A percentile compares a stretch with the other conserved stretches of the same genome.
Evolutionary conservation across 2,329 filamentous ascomycete species (phyloP).

Genomic region (Ophiostoma perfectum): DNA sequence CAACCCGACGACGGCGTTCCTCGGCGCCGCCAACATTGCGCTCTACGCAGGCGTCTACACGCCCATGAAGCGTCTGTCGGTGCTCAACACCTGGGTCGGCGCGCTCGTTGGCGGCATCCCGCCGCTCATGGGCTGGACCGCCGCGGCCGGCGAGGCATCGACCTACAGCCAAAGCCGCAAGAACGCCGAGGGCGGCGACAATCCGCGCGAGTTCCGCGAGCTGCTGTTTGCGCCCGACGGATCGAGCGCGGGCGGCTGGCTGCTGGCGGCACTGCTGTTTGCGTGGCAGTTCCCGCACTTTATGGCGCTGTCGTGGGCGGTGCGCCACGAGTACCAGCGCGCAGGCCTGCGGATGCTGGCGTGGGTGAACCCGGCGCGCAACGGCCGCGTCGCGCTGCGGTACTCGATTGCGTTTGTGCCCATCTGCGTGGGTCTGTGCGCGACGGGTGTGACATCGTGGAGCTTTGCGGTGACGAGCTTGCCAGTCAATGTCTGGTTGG

Average conservation of each 20-base stretch:
- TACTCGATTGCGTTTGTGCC: conserved; percentile 85
- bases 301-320: conserved; percentile 84
- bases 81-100: conserved; percentile 90
- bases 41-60: conserved; percentile 93
- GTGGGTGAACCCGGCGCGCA: conserved; percentile 81
- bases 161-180: background rate
- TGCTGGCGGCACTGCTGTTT: conserved; percentile 77
- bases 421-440: conserved; percentile 74
- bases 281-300: conserved; percentile 99
- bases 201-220: conserved; percentile 53
- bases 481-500: conserved; percentile 80
- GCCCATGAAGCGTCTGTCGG: conserved; percentile 79
- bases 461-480: conserved; percentile 76
- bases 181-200: conserved; percentile 46
- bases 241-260: conserved; percentile 73
- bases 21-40: conserved; percentile 78
- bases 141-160: conserved; percentile 69
- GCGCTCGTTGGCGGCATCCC: conserved; percentile 90
- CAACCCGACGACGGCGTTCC: conserved; percentile 83
- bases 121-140: conserved; percentile 96
- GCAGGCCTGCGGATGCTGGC: conserved; percentile 67
- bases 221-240: conserved; percentile 62
- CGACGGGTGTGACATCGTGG: conserved; percentile 75
- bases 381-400: conserved; percentile 78
- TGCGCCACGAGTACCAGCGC: conserved; percentile 79